Evolutionary conservation across 371 early-diverging fungal species (phyloP).

Genomic region (Parasitella parasitica): DNA sequence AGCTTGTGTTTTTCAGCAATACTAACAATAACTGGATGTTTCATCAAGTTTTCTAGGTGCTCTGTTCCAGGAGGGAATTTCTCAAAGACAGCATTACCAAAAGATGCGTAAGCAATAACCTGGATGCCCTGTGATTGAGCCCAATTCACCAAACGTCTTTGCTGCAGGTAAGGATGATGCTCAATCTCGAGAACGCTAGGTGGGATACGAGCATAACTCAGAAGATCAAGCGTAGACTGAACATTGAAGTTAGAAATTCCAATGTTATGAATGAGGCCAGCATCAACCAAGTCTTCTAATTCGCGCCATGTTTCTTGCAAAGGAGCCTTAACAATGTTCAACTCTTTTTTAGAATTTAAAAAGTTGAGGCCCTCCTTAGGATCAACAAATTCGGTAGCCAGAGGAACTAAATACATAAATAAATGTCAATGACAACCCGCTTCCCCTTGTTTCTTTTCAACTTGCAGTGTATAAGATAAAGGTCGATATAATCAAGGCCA

Average conservation of each 20-base stretch:
- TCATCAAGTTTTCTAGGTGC: constrained; percentile 26
- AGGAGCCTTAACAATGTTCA: constrained; percentile 43
- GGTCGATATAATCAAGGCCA: constrained; percentile 60
- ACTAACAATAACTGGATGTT: constrained; percentile 27
- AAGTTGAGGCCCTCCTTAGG: constrained; percentile 25
- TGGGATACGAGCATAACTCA: constrained; percentile 34
- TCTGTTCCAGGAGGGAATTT: constrained; percentile 50
- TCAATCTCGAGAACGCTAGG: constrained; percentile 49
- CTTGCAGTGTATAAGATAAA: constrained; percentile 54
- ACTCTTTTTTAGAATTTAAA: not conserved
- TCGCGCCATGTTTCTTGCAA: constrained; percentile 46
- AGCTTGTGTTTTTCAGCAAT: constrained; percentile 9
- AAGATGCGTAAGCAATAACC: constrained; percentile 45
- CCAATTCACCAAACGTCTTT: constrained; percentile 6
- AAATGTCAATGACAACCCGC: not conserved
- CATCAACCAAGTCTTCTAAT: constrained; percentile 47
- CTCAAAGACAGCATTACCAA: constrained; percentile 1
- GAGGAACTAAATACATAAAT: constrained; percentile 10
- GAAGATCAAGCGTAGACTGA: constrained; percentile 30
- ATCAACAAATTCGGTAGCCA: not conserved
- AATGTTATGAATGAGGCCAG: constrained; percentile 46
- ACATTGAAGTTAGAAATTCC: constrained; percentile 64
- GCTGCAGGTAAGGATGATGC: constrained; percentile 48
- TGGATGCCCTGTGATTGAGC: not conserved
- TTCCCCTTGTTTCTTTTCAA: too few relatives aligned